These are phyloP conservation scores for Eimeria brunetti DNA, from an alignment of 169 alveolate genomes.

Conservation along the genomic window DNA sequence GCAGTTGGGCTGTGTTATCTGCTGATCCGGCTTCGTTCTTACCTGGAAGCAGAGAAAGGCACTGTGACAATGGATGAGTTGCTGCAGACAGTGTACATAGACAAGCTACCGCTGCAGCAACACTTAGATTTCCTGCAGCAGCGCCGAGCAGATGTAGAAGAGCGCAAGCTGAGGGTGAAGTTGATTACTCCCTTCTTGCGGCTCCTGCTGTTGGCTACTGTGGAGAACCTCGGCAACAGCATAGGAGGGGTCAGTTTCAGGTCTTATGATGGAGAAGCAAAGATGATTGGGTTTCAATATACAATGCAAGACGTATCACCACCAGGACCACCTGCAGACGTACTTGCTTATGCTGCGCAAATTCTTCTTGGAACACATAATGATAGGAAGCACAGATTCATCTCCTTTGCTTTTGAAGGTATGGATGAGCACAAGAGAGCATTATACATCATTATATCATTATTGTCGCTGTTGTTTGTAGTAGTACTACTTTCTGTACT, in stretches of 20 bases:
- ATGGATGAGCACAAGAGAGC: neutral
- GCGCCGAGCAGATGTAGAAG: conserved; percentile 9
- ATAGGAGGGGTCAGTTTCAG: conserved; percentile 31
- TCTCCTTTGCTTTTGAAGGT: conserved; percentile 28
- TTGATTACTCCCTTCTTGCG: neutral
- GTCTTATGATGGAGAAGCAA: conserved; percentile 21
- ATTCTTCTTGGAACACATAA: neutral
- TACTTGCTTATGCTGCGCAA: conserved; percentile 19
- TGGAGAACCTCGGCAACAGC: neutral
- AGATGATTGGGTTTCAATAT: neutral
- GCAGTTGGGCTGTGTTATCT: conserved; percentile 23
- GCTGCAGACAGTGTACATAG: conserved; percentile 21
- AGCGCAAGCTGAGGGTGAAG: conserved; percentile 32
- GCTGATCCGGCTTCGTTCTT: neutral
- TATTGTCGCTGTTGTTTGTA: neutral
- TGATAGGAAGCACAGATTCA: neutral
- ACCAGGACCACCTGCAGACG: neutral
- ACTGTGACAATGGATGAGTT: conserved; percentile 26
- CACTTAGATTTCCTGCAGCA: conserved; percentile 38
- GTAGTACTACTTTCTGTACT: too few species aligned
- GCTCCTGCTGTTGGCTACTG: neutral
- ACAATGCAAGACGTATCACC: conserved; percentile 13
- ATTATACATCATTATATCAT: too few species aligned
- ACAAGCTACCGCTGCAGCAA: neutral
- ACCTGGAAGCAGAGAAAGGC: neutral